phyloP scores from a whole-genome alignment of 208 protist genomes.

The Leishmania tarentolae region DNA sequence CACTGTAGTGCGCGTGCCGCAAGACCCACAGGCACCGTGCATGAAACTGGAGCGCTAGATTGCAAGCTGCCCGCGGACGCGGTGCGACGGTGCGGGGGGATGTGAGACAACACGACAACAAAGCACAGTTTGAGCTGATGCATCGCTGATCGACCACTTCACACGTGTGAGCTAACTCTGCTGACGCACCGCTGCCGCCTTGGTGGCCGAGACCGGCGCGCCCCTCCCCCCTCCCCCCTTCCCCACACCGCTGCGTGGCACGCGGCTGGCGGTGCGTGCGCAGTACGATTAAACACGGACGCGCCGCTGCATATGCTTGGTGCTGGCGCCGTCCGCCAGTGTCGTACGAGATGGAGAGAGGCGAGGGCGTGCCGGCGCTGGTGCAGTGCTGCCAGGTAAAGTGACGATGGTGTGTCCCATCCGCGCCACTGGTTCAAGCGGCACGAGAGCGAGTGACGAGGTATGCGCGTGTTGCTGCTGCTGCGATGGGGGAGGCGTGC shows the following conservation, averaged over 20 bases:
- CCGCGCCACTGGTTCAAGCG: slow-evolving; percentile 24
- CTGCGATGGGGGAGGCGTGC: neutral
- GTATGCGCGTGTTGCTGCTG: neutral
- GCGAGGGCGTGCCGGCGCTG: slow-evolving; percentile 2
- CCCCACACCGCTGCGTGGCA: neutral
- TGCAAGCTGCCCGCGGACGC: neutral
- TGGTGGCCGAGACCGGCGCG: neutral
- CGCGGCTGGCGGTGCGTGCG: neutral
- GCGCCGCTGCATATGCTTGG: slow-evolving; percentile 20
- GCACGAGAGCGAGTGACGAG: slow-evolving; percentile 11
- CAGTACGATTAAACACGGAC: slow-evolving; percentile 31
- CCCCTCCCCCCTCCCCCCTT: no score
- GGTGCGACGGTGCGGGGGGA: slow-evolving; percentile 14
- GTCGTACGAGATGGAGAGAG: slow-evolving; percentile 16
- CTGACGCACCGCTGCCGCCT: slow-evolving; percentile 5
- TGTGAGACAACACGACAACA: slow-evolving; percentile 20
- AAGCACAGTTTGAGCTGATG: no score
- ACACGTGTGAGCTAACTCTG: slow-evolving; percentile 18
- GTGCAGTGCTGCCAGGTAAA: slow-evolving; percentile 24
- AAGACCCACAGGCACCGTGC: slow-evolving; percentile 21
- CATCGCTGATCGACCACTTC: no score
- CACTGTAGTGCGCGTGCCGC: slow-evolving; percentile 27
- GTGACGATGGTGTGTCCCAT: slow-evolving; percentile 18
- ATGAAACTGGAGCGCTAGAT: slow-evolving; percentile 28
- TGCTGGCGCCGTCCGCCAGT: slow-evolving; percentile 27